These are phyloP conservation scores for Talaromyces stipitatus DNA, from an alignment of 495 filamentous ascomycete species.

Conservation along the genomic window DNA sequence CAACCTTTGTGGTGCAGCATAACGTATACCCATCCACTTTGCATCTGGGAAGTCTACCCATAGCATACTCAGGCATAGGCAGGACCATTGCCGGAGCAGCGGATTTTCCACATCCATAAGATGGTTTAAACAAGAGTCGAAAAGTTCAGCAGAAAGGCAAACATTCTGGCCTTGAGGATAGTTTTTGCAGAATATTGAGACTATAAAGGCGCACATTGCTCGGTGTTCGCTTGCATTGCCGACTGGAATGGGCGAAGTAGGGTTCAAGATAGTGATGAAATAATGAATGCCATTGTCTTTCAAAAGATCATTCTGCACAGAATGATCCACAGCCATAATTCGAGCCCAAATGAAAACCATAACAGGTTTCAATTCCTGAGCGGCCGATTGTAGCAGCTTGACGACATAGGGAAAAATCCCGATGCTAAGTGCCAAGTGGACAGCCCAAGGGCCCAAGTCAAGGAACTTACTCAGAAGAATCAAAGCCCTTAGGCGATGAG, in stretches of 20 bases:
- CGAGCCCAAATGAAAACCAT: slow-evolving; percentile 99
- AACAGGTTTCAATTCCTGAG: slow-evolving; percentile 88
- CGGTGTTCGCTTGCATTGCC: slow-evolving; percentile 85
- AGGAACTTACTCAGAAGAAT: slow-evolving; percentile 91
- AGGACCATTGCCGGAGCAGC: slow-evolving; percentile 90
- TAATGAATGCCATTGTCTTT: slow-evolving; percentile 97
- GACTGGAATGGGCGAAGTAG: slow-evolving; percentile 71
- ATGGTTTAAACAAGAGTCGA: slow-evolving; percentile 74
- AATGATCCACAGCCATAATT: slow-evolving; percentile 89
- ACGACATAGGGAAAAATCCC: slow-evolving; percentile 98
- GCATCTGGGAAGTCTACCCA: slow-evolving; percentile 88
- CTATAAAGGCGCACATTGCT: slow-evolving; percentile 97
- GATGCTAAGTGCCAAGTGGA: slow-evolving; percentile 91
- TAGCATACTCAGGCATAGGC: slow-evolving; percentile 89
- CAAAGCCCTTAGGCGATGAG: slow-evolving; percentile 85
- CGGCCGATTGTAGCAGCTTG: slow-evolving; percentile 91
- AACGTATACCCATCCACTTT: slow-evolving; percentile 87
- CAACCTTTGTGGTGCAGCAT: slow-evolving; percentile 68
- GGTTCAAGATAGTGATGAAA: slow-evolving; percentile 85
- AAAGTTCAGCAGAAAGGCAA: slow-evolving; percentile 71
- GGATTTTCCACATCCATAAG: slow-evolving; percentile 80
- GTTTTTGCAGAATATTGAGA: slow-evolving; percentile 92
- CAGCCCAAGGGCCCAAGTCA: slow-evolving; percentile 94
- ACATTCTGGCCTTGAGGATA: slow-evolving; percentile 86
- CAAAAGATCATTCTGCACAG: slow-evolving; percentile 83